Evolutionary conservation across 768 basidiomycete genomes (phyloP).

Genomic region (Lactarius indigo): DNA sequence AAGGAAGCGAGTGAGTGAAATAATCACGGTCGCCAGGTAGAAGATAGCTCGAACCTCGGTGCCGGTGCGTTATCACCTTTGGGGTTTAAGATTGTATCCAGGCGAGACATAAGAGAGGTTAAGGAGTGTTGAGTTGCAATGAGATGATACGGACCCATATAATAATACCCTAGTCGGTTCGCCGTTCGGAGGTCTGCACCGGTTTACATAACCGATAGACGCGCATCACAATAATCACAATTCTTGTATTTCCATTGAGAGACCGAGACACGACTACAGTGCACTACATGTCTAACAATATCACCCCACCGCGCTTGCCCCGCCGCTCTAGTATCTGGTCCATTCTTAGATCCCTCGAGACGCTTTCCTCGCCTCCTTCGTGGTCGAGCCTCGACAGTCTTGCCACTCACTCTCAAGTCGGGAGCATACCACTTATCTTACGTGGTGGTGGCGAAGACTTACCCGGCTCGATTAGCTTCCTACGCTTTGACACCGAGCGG

Average conservation of each 20-base stretch:
- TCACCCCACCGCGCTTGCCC: background rate
- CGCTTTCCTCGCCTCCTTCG: slow-evolving; percentile 22
- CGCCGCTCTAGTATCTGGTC: slow-evolving; percentile 21
- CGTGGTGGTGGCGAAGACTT: slow-evolving; percentile 9
- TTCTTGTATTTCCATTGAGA: slow-evolving; percentile 11
- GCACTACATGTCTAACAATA: slow-evolving; percentile 11
- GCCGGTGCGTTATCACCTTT: slow-evolving; percentile 3
- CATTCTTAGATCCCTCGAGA: slow-evolving; percentile 18
- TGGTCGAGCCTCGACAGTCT: slow-evolving; percentile 19
- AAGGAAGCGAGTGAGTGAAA: background rate
- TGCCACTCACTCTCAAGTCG: slow-evolving; percentile 13
- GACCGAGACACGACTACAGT: background rate
- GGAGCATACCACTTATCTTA: slow-evolving; percentile 24
- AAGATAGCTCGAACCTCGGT: slow-evolving; percentile 11
- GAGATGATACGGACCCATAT: background rate
- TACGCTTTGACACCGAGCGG: background rate
- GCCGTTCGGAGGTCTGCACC: background rate
- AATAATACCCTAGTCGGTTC: slow-evolving; percentile 14
- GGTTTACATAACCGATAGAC: background rate
- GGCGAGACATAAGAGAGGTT: slow-evolving; percentile 22
- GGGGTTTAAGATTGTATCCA: slow-evolving; percentile 25
- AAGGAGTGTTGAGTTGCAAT: background rate
- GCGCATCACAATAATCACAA: background rate
- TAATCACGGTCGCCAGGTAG: background rate
- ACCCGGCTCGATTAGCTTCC: background rate